Evolutionary conservation across 257 asterid genomes (phyloP).

Genomic region (Agastache rugosa): DNA sequence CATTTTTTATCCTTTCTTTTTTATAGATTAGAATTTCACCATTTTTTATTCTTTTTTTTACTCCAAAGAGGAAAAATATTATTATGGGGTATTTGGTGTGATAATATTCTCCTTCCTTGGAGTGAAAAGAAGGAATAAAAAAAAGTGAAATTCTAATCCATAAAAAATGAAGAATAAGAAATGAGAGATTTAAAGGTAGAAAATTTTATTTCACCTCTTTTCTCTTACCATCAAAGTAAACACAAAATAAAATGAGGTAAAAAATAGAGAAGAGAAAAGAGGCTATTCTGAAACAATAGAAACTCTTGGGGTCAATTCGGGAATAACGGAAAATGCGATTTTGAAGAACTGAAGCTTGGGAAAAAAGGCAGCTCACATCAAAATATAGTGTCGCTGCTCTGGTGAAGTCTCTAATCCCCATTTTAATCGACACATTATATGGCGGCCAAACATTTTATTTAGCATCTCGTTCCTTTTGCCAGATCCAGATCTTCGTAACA

Average conservation of each 20-base stretch:
- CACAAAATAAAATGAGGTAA: background rate
- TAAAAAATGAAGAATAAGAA: no score
- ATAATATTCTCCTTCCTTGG: no score
- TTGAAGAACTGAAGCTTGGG: slow-evolving; percentile 42
- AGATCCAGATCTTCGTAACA: slow-evolving; percentile 44
- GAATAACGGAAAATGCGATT: slow-evolving; percentile 7
- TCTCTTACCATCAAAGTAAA: no score
- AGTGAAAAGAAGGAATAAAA: no score
- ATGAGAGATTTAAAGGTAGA: no score
- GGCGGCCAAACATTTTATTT: background rate
- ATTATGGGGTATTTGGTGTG: no score
- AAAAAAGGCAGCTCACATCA: slow-evolving; percentile 39
- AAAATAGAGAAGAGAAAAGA: background rate
- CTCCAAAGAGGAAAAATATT: no score
- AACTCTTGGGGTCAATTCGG: slow-evolving; percentile 33
- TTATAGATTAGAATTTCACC: no score
- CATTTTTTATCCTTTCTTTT: no score
- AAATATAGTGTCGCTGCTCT: slow-evolving; percentile 33
- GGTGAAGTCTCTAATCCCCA: slow-evolving; percentile 28
- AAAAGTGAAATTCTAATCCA: no score
- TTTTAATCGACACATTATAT: slow-evolving; percentile 11
- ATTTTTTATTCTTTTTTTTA: no score
- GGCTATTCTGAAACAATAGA: background rate
- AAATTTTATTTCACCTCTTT: no score
- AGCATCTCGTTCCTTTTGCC: background rate